Percentiles rank a stretch among this genome's conserved stretches.
Evolutionary conservation across 2,329 filamentous ascomycete species (phyloP).

Genomic region (Clonostachys rhizophaga): DNA sequence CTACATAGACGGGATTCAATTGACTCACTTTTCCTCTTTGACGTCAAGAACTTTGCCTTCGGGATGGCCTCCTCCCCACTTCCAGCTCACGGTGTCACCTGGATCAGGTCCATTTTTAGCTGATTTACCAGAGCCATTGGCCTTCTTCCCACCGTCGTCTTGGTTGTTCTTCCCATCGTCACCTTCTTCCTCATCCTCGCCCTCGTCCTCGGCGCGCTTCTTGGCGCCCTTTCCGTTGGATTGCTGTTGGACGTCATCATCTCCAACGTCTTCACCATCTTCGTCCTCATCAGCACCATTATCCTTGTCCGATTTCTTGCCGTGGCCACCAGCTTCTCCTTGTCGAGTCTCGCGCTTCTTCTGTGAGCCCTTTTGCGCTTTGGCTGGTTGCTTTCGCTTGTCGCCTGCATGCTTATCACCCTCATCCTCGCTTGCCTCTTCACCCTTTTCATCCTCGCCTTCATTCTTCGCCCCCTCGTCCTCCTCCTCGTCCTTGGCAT

Average conservation of each 20-base stretch:
- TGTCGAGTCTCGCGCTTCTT: constrained; percentile 23
- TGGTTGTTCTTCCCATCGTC: constrained; percentile 9
- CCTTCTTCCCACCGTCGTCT: constrained; percentile 2
- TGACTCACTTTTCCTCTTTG: constrained; percentile 30
- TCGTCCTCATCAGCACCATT: constrained; percentile 8
- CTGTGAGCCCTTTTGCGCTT: constrained; percentile 13
- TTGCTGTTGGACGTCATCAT: not conserved
- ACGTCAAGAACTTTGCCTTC: constrained; percentile 38
- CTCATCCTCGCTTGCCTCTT: not conserved
- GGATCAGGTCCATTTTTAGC: constrained; percentile 24
- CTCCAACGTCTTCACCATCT: constrained; percentile 8
- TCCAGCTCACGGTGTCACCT: constrained; percentile 40
- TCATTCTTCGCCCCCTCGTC: not conserved
- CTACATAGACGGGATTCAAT: not conserved
- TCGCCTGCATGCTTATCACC: constrained; percentile 9
- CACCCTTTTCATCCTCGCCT: constrained; percentile 1
- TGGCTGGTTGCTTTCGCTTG: constrained; percentile 15
- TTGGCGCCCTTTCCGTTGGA: constrained; percentile 9
- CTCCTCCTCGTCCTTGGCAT: constrained; percentile 1
- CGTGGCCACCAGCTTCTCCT: constrained; percentile 10
- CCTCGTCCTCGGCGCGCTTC: constrained; percentile 11
- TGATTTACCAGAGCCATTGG: constrained; percentile 6
- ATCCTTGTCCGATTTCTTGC: constrained; percentile 13
- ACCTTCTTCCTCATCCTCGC: constrained; percentile 6
- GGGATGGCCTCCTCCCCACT: constrained; percentile 36